Conservation (phyloP, 2,329 filamentous ascomycete species). For the Penicillium olsonii region DNA sequence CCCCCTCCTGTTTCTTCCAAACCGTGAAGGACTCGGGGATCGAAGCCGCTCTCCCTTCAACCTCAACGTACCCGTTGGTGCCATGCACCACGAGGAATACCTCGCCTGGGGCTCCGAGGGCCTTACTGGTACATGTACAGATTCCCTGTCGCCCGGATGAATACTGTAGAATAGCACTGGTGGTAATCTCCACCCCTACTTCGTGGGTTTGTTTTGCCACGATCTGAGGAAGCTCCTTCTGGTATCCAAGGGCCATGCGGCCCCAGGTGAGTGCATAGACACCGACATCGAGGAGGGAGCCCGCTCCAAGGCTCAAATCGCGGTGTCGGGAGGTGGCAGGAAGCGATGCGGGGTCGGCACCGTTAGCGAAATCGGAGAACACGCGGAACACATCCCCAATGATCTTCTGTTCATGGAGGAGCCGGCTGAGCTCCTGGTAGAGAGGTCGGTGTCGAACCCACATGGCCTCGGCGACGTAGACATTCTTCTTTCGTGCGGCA, state of each 20-base stretch:
- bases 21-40: slow-evolving; percentile 13
- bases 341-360: not conserved
- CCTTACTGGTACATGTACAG: not conserved
- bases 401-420: slow-evolving; percentile 9
- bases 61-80: slow-evolving; percentile 3
- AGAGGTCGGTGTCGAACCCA: slow-evolving; percentile 15
- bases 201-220: slow-evolving; percentile 1
- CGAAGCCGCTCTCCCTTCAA: slow-evolving; percentile 4
- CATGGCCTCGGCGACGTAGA: slow-evolving; percentile 54
- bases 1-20: slow-evolving; percentile 1
- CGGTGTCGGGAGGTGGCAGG: not conserved
- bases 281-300: not conserved
- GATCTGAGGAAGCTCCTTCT: not conserved
- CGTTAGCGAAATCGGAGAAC: not conserved
- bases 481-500: slow-evolving; percentile 36
- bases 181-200: not conserved
- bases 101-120: not conserved
- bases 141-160: not conserved
- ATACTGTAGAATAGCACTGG: slow-evolving; percentile 1
- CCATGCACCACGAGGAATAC: slow-evolving; percentile 3
- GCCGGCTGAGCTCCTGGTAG: slow-evolving; percentile 1
- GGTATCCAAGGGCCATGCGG: not conserved
- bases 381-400: slow-evolving; percentile 12
- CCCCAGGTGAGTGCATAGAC: slow-evolving; percentile 1
- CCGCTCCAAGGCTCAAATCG: not conserved